Conservation (phyloP, 1,284 basidiomycete species). For the Ceratobasidium sp. region DNA sequence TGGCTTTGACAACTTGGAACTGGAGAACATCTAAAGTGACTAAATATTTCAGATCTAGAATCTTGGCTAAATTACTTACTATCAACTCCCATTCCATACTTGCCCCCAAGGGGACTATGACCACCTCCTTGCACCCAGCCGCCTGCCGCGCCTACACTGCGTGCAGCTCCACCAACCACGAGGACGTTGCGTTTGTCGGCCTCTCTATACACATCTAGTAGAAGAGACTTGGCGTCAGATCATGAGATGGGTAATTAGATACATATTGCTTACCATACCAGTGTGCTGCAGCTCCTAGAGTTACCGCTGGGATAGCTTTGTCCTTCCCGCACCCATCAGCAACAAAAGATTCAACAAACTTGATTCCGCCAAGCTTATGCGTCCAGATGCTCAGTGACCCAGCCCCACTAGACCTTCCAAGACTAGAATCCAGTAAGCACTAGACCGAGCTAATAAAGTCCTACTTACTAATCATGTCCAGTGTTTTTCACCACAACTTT, state of each 20-base stretch:
- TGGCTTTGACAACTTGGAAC: constrained; percentile 35
- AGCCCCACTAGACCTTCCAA: constrained; percentile 32
- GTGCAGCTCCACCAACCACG: constrained; percentile 29
- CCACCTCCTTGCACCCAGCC: constrained; percentile 39
- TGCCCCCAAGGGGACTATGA: constrained; percentile 16
- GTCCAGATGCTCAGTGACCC: constrained; percentile 33
- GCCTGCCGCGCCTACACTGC: constrained; percentile 36
- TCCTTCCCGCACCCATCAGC: background rate
- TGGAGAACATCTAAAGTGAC: constrained; percentile 32
- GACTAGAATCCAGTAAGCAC: constrained; percentile 1
- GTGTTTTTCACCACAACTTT: constrained; percentile 21
- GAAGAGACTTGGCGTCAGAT: background rate
- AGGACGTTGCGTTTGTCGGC: constrained; percentile 27
- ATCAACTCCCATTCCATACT: constrained; percentile 39
- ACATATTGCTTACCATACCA: constrained; percentile 25
- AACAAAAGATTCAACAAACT: constrained; percentile 31
- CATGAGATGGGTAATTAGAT: no score
- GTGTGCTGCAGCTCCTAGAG: constrained; percentile 26
- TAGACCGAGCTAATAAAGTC: no score
- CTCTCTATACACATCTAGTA: constrained; percentile 25
- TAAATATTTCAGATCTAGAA: background rate
- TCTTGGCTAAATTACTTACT: constrained; percentile 3
- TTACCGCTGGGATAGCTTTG: constrained; percentile 8
- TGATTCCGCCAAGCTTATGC: constrained; percentile 26
- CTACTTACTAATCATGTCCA: constrained; percentile 20